A percentile compares a stretch with the other conserved stretches of the same genome.
These are phyloP conservation scores for Thalassiosira profunda DNA, from an alignment of 108 stramenopile genomes.

Conservation along the genomic window DNA sequence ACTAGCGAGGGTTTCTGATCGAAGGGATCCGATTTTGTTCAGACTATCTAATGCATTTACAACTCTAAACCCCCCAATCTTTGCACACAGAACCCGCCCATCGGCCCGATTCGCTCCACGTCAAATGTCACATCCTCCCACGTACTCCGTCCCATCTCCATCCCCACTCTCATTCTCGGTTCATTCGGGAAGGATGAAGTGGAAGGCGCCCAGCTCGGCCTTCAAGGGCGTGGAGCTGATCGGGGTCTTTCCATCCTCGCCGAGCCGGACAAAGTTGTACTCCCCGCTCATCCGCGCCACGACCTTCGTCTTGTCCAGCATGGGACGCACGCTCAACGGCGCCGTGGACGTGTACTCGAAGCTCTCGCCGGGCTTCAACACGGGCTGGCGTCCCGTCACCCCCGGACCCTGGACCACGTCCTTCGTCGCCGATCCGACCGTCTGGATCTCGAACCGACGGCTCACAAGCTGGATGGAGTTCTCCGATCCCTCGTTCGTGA, in stretches of 20 bases:
- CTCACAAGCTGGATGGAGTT: conserved; percentile 84
- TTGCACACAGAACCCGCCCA: too few relatives aligned
- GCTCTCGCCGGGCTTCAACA: conserved; percentile 93
- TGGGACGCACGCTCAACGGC: conserved; percentile 80
- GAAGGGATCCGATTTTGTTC: too few relatives aligned
- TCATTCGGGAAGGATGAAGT: conserved; percentile 81
- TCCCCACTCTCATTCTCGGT: too few relatives aligned
- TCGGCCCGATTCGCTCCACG: too few relatives aligned
- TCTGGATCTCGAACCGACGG: conserved; percentile 92
- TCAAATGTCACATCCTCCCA: too few relatives aligned
- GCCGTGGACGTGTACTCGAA: conserved; percentile 94
- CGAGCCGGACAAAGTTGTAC: conserved; percentile 82
- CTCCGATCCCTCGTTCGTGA: conserved; percentile 89
- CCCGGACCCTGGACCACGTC: conserved; percentile 93
- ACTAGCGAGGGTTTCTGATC: too few relatives aligned
- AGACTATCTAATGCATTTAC: too few relatives aligned
- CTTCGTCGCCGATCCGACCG: conserved; percentile 78
- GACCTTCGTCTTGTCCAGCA: conserved; percentile 87
- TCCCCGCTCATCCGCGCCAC: conserved; percentile 91
- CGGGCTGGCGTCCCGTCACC: conserved; percentile 91
- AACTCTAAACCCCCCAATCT: too few relatives aligned
- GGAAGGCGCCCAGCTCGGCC: conserved; percentile 89
- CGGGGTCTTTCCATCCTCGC: conserved; percentile 79
- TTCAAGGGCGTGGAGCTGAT: conserved; percentile 77
- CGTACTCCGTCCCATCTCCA: too few relatives aligned